Evolutionary conservation across 1,284 basidiomycete genomes (phyloP).

Genomic region (Ceratobasidium sp.): DNA sequence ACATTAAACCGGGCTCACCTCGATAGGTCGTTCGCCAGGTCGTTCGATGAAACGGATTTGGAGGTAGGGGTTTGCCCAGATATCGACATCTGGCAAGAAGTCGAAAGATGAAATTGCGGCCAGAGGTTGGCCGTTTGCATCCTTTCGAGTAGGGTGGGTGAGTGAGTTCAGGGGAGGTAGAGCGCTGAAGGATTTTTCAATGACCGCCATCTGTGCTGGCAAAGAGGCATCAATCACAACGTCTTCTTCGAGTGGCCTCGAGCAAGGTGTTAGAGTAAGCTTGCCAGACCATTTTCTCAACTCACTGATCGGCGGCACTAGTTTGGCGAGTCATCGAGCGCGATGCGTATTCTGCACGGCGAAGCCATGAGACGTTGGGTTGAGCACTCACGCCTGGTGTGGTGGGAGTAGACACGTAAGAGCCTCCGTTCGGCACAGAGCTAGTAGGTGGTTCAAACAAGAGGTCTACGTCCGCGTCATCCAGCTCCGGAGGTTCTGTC

Average conservation of each 20-base stretch:
- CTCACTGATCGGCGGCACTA: slow-evolving; percentile 33
- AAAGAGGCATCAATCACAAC: slow-evolving; percentile 74
- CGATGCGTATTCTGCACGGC: slow-evolving; percentile 84
- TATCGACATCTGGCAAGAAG: slow-evolving; percentile 82
- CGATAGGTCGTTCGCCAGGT: slow-evolving; percentile 74
- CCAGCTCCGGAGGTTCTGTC: slow-evolving; percentile 61
- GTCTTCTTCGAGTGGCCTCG: slow-evolving; percentile 61
- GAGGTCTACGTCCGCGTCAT: slow-evolving; percentile 66
- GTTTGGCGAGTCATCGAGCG: slow-evolving; percentile 49
- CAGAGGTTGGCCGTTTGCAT: slow-evolving; percentile 54
- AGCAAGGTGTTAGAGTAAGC: background rate
- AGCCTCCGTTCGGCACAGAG: slow-evolving; percentile 50
- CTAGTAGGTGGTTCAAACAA: slow-evolving; percentile 26
- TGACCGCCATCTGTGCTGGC: slow-evolving; percentile 78
- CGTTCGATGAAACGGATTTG: slow-evolving; percentile 87
- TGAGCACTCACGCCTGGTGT: slow-evolving; percentile 50
- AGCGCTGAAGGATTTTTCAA: slow-evolving; percentile 76
- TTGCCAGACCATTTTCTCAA: background rate
- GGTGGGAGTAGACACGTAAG: slow-evolving; percentile 48
- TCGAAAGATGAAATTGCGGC: slow-evolving; percentile 84
- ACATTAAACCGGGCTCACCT: slow-evolving; percentile 56
- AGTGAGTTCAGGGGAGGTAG: slow-evolving; percentile 65
- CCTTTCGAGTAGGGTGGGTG: slow-evolving; percentile 67
- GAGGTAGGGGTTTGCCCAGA: slow-evolving; percentile 90
- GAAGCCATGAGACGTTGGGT: slow-evolving; percentile 82